Percentiles rank a stretch among this genome's conserved stretches.
Conservation (phyloP, 2,329 filamentous ascomycete species). For the Microdochium nivale region DNA sequence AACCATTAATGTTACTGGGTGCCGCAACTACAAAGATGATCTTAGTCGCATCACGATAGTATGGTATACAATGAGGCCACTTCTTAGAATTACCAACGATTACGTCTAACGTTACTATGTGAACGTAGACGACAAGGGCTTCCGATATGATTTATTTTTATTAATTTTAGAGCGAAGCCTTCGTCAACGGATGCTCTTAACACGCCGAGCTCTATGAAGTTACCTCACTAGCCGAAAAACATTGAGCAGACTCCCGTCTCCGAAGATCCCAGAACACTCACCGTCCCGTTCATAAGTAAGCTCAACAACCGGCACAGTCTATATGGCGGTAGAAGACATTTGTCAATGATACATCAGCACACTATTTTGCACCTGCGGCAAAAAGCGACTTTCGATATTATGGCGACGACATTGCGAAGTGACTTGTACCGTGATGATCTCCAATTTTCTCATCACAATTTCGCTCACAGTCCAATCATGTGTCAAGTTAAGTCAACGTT, state of each 20-base stretch:
- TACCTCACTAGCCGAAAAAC: conserved; percentile 25
- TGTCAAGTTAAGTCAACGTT: too few relatives aligned
- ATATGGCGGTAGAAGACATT: conserved; percentile 22
- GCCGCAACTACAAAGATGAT: conserved; percentile 24
- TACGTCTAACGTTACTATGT: conserved; percentile 25
- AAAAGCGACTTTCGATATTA: conserved; percentile 18
- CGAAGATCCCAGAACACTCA: conserved; percentile 34
- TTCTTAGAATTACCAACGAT: conserved; percentile 34
- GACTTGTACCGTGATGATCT: not conserved
- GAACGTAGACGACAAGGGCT: conserved; percentile 10
- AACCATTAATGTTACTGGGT: conserved; percentile 20
- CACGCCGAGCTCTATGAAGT: conserved; percentile 18
- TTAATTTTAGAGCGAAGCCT: not conserved
- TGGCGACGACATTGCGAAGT: not conserved
- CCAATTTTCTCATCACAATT: too few relatives aligned
- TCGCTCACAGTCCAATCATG: too few relatives aligned
- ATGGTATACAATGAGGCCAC: conserved; percentile 25
- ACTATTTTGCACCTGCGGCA: conserved; percentile 37
- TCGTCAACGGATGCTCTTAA: not conserved
- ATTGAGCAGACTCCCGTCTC: conserved; percentile 15
- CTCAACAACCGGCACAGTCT: conserved; percentile 32
- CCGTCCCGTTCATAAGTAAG: conserved; percentile 36
- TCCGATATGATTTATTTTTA: conserved; percentile 12
- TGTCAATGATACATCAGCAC: not conserved
- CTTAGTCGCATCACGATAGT: conserved; percentile 26